These are phyloP conservation scores for Angophora floribunda DNA, from an alignment of 345 rosid species.

Conservation along the genomic window DNA sequence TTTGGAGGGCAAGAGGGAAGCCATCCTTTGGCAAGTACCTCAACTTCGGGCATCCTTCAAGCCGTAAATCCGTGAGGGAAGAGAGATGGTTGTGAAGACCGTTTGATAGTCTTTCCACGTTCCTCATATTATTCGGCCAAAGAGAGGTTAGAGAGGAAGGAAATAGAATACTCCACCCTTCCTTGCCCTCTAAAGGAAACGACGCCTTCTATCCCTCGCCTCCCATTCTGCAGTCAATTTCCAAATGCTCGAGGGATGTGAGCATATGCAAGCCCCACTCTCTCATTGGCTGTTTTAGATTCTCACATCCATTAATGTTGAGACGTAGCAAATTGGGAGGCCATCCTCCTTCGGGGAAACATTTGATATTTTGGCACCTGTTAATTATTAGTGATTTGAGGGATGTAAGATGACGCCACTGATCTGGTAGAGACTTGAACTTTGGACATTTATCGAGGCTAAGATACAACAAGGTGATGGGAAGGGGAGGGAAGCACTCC, in stretches of 20 bases:
- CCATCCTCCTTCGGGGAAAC: neutral
- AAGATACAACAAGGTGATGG: neutral
- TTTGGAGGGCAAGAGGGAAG: neutral
- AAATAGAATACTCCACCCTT: no score
- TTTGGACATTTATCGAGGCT: neutral
- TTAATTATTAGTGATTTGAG: neutral
- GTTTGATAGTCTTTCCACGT: neutral
- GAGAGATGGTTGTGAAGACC: neutral
- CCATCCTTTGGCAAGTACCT: neutral
- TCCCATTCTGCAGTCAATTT: no score
- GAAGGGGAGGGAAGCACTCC: neutral
- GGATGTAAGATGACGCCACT: neutral
- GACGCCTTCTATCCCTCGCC: no score
- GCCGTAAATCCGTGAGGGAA: neutral
- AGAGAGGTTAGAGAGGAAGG: neutral
- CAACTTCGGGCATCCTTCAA: neutral
- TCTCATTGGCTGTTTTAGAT: no score
- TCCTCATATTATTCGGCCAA: neutral
- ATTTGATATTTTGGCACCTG: neutral
- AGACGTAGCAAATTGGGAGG: no score
- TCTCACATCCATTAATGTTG: no score
- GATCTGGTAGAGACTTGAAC: neutral
- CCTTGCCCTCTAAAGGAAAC: no score
- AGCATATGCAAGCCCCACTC: neutral
- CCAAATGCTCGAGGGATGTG: no score